These are phyloP conservation scores for Chionographis japonica DNA, from an alignment of 106 monocot genomes.

Conservation along the genomic window DNA sequence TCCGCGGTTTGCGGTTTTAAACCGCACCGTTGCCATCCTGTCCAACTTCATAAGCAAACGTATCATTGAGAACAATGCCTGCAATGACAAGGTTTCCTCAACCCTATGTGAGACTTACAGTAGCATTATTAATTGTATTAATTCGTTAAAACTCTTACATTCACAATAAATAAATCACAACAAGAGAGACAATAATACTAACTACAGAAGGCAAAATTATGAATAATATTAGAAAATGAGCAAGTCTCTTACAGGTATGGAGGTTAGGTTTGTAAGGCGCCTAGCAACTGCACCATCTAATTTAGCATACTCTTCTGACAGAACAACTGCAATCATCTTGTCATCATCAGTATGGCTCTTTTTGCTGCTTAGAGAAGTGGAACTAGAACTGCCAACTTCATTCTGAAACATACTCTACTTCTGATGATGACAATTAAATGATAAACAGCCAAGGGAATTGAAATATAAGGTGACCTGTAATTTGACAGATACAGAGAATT, in stretches of 20 bases:
- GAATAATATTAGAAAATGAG: not conserved
- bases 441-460: no score
- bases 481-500: no score
- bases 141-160: no score
- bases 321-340: conserved; percentile 37
- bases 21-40: no score
- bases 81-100: no score
- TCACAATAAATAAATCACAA: not conserved
- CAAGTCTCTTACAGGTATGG: conserved; percentile 28
- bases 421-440: no score
- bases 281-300: conserved; percentile 25
- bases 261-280: conserved; percentile 23
- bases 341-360: conserved; percentile 26
- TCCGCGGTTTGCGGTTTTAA: no score
- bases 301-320: conserved; percentile 40
- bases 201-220: not conserved
- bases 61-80: no score
- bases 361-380: conserved; percentile 4
- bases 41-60: no score
- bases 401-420: not conserved
- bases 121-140: no score
- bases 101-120: no score
- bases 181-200: not conserved
- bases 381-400: conserved; percentile 9
- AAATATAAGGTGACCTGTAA: no score